A percentile compares a stretch with the other conserved stretches of the same genome.
Conservation (phyloP, 163 green algal species). For the Coccomyxa subellipsoidea region DNA sequence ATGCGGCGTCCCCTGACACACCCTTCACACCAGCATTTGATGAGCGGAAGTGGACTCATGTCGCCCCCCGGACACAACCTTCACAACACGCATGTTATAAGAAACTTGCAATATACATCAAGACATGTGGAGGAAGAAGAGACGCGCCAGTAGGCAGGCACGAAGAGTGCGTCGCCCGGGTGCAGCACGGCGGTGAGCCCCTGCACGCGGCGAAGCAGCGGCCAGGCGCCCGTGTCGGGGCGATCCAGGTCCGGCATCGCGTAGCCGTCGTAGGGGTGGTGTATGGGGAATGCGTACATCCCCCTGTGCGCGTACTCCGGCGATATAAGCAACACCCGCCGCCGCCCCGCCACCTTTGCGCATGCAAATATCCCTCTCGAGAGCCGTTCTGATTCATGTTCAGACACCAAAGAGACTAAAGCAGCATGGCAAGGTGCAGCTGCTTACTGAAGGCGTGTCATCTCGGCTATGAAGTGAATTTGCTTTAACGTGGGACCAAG, state of each 20-base stretch:
- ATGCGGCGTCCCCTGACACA: too few species aligned
- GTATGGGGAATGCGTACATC: slow-evolving; percentile 64
- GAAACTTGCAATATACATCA: too few species aligned
- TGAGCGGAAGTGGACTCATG: too few species aligned
- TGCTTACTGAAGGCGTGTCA: too few species aligned
- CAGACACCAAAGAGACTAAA: too few species aligned
- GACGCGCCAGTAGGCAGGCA: slow-evolving; percentile 57
- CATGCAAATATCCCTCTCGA: not conserved
- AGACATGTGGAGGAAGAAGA: not conserved
- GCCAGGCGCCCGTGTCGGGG: slow-evolving; percentile 44
- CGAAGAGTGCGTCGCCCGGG: slow-evolving; percentile 49
- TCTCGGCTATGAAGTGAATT: too few species aligned
- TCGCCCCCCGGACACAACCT: too few species aligned
- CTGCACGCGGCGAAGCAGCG: slow-evolving; percentile 28
- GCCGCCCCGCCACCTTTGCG: slow-evolving; percentile 39
- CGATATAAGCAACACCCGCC: slow-evolving; percentile 50
- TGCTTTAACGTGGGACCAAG: too few species aligned
- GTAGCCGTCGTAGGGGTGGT: slow-evolving; percentile 67
- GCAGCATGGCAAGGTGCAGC: too few species aligned
- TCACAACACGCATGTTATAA: too few species aligned
- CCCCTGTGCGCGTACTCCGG: slow-evolving; percentile 49
- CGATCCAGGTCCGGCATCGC: slow-evolving; percentile 64
- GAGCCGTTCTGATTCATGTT: too few species aligned
- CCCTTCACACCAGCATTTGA: too few species aligned
- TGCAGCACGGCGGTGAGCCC: slow-evolving; percentile 39